Evolutionary conservation across 2,329 filamentous ascomycete species (phyloP).

Genomic region (Calcarisporium arbuscula): DNA sequence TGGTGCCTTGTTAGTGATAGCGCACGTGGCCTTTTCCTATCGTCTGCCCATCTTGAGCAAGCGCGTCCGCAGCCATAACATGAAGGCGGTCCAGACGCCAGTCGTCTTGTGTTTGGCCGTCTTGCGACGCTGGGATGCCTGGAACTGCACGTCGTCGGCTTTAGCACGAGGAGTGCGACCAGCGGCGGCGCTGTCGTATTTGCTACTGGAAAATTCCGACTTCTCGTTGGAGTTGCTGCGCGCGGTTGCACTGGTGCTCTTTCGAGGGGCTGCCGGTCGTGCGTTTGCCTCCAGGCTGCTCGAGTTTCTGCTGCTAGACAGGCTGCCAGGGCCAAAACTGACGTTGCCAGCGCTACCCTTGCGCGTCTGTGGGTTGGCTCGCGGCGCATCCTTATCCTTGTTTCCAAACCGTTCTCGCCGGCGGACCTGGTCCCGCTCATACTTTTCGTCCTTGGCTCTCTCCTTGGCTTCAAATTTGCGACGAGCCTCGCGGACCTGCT

Average conservation of each 20-base stretch:
- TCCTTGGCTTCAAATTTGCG: conserved; percentile 59
- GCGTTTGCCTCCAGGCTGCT: conserved; percentile 23
- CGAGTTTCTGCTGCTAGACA: conserved; percentile 25
- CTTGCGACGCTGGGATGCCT: conserved; percentile 34
- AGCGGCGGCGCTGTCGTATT: conserved; percentile 37
- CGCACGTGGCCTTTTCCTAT: conserved; percentile 21
- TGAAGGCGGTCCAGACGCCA: conserved; percentile 55
- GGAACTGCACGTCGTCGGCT: conserved; percentile 38
- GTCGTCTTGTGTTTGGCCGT: conserved; percentile 55
- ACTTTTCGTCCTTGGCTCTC: conserved; percentile 55
- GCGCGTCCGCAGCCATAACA: conserved; percentile 57
- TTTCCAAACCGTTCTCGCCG: conserved; percentile 53
- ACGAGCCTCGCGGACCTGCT: conserved; percentile 54
- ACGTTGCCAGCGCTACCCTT: conserved; percentile 27
- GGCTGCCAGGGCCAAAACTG: conserved; percentile 19
- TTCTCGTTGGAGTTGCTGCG: conserved; percentile 31
- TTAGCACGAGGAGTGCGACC: conserved; percentile 18
- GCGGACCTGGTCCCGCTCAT: conserved; percentile 50
- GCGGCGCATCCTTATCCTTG: conserved; percentile 49
- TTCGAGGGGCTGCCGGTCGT: conserved; percentile 20
- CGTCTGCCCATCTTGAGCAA: conserved; percentile 34
- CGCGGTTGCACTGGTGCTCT: conserved; percentile 17
- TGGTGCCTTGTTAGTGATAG: too few species aligned
- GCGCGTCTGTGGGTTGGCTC: conserved; percentile 34
- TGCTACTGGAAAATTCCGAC: conserved; percentile 35